Evolutionary conservation across 2,329 filamentous ascomycete species (phyloP).

Genomic region (Colletotrichum liriopes): DNA sequence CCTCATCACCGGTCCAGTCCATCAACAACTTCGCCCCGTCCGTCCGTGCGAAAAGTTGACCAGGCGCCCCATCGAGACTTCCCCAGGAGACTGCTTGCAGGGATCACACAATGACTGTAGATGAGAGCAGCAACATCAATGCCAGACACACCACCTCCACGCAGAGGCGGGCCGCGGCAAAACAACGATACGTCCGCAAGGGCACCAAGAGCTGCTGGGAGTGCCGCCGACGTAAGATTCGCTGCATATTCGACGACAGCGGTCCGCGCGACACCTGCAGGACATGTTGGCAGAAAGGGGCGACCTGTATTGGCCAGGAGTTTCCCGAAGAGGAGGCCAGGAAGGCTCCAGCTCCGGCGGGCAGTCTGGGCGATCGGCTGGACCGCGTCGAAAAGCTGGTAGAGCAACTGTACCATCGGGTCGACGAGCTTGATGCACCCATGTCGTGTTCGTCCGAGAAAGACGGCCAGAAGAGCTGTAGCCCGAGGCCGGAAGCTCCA

Average conservation of each 20-base stretch:
- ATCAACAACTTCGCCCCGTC: not conserved
- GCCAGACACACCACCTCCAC: not conserved
- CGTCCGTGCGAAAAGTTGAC: conserved; percentile 1
- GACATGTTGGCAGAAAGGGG: conserved; percentile 61
- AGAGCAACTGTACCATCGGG: conserved; percentile 46
- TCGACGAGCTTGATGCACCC: not conserved
- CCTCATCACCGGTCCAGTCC: not conserved
- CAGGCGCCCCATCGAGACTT: not conserved
- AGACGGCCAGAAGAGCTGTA: not conserved
- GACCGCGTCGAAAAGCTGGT: conserved; percentile 55
- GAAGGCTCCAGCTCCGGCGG: conserved; percentile 13
- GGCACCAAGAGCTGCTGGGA: conserved; percentile 73
- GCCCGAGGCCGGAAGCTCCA: not conserved
- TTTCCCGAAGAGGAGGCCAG: conserved; percentile 52
- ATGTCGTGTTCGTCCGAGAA: not conserved
- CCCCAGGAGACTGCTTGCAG: not conserved
- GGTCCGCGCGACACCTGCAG: conserved; percentile 56
- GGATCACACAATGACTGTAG: not conserved
- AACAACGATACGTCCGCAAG: conserved; percentile 63
- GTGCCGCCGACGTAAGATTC: conserved; percentile 69
- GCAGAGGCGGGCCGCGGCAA: conserved; percentile 40
- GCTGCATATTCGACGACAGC: conserved; percentile 61
- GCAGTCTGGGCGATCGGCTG: conserved; percentile 48
- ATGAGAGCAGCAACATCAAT: not conserved
- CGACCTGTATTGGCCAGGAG: conserved; percentile 64